Evolutionary conservation across 2,329 filamentous ascomycete genomes (phyloP).

Genomic region (Sarocladium strictum): DNA sequence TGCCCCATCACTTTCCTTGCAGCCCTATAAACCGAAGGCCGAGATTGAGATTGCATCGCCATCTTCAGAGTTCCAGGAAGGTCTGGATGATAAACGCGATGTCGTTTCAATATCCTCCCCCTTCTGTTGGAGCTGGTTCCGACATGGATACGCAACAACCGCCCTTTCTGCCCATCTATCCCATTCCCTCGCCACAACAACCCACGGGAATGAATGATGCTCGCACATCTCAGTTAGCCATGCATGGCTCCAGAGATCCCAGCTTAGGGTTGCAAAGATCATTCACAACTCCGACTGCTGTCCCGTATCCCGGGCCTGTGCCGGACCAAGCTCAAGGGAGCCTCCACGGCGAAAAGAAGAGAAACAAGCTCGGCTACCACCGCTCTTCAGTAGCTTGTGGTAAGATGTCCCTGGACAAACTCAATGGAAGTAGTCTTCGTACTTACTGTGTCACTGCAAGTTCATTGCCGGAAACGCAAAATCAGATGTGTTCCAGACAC

Average conservation of each 20-base stretch:
- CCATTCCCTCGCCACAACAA: conserved; percentile 24
- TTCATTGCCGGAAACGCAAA: conserved; percentile 86
- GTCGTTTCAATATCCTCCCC: conserved; percentile 6
- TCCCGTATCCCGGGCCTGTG: conserved; percentile 29
- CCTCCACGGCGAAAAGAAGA: conserved; percentile 46
- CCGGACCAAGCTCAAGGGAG: conserved; percentile 20
- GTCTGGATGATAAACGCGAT: conserved; percentile 4
- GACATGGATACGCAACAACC: conserved; percentile 4
- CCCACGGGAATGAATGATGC: conserved; percentile 24
- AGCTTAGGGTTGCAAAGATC: conserved; percentile 39
- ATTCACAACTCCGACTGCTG: conserved; percentile 43
- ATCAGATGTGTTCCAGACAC: conserved; percentile 80
- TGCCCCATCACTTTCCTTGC: neutral
- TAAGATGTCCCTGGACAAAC: too few relatives aligned
- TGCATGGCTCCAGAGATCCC: conserved; percentile 27
- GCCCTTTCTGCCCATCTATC: conserved; percentile 20
- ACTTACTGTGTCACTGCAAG: conserved; percentile 36
- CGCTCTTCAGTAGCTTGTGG: conserved; percentile 92
- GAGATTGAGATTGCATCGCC: neutral
- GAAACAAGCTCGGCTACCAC: conserved; percentile 94
- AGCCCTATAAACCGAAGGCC: neutral
- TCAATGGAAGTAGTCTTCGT: too few relatives aligned
- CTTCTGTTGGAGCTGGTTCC: conserved; percentile 1
- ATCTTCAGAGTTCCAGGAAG: neutral
- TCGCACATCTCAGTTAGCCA: conserved; percentile 23